phyloP scores from a whole-genome alignment of 2,329 filamentous ascomycete genomes.

The Exophiala sp. region DNA sequence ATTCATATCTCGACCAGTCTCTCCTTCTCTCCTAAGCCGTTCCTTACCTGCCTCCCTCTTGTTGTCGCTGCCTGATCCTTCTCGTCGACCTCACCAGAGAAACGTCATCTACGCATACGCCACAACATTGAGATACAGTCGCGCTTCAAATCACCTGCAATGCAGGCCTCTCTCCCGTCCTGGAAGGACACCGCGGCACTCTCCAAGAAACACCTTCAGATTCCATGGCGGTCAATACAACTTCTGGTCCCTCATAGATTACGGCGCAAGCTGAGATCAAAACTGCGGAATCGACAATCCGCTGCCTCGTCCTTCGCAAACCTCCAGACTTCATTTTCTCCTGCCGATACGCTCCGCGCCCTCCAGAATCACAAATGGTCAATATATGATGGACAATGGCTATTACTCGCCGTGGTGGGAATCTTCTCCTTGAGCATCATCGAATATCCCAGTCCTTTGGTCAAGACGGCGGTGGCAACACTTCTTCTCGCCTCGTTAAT shows the following conservation, averaged over 20 bases:
- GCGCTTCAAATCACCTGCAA: slow-evolving; percentile 13
- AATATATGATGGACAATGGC: slow-evolving; percentile 79
- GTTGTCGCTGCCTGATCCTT: slow-evolving; percentile 5
- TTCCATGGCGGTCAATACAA: slow-evolving; percentile 50
- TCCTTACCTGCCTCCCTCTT: slow-evolving; percentile 3
- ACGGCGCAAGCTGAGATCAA: slow-evolving; percentile 65
- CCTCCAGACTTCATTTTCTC: slow-evolving; percentile 78
- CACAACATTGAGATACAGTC: not conserved
- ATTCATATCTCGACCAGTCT: slow-evolving; percentile 11
- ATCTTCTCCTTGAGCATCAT: slow-evolving; percentile 83
- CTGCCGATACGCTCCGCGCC: slow-evolving; percentile 70
- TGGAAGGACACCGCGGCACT: slow-evolving; percentile 46
- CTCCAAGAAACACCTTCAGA: slow-evolving; percentile 44
- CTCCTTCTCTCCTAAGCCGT: slow-evolving; percentile 6
- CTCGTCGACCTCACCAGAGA: not conserved
- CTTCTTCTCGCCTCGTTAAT: slow-evolving; percentile 67
- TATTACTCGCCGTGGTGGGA: slow-evolving; percentile 67
- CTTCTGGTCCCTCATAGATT: slow-evolving; percentile 60
- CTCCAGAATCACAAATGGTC: slow-evolving; percentile 77
- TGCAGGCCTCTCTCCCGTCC: slow-evolving; percentile 33
- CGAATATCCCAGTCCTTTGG: slow-evolving; percentile 69
- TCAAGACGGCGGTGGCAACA: slow-evolving; percentile 70
- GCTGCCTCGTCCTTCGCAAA: slow-evolving; percentile 70
- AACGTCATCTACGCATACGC: not conserved
- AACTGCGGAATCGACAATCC: slow-evolving; percentile 63